Percentiles rank a stretch among this genome's conserved stretches.
These are phyloP conservation scores for Mycocentrospora acerina DNA, from an alignment of 2,329 filamentous ascomycete genomes.

Conservation along the genomic window DNA sequence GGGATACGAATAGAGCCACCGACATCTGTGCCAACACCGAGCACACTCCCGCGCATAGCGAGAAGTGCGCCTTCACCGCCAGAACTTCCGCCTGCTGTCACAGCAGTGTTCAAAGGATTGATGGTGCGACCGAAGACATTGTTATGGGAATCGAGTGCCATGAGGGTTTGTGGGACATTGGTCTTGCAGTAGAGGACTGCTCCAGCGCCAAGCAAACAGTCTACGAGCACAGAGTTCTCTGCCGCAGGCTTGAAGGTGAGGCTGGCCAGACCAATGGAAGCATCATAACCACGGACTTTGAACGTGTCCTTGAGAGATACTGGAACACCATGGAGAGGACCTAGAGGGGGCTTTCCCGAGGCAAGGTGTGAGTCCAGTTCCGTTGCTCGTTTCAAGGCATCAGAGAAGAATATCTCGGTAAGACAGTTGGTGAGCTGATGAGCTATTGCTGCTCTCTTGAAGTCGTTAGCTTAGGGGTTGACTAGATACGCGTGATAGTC, in stretches of 20 bases:
- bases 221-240: slow-evolving; percentile 45
- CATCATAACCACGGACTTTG: slow-evolving; percentile 50
- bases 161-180: slow-evolving; percentile 57
- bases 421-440: slow-evolving; percentile 49
- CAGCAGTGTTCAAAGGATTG: slow-evolving; percentile 50
- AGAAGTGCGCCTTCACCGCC: slow-evolving; percentile 57
- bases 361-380: slow-evolving; percentile 45
- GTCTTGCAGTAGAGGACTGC: slow-evolving; percentile 57
- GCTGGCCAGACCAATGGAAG: slow-evolving; percentile 45
- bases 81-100: slow-evolving; percentile 56
- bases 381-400: slow-evolving; percentile 37
- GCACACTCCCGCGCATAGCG: slow-evolving; percentile 49
- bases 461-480: slow-evolving; percentile 5
- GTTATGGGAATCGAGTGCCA: slow-evolving; percentile 56
- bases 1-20: slow-evolving; percentile 57
- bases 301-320: slow-evolving; percentile 54
- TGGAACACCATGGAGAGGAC: slow-evolving; percentile 51
- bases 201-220: slow-evolving; percentile 47
- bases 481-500: too few relatives aligned
- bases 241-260: slow-evolving; percentile 47
- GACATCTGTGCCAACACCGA: slow-evolving; percentile 58
- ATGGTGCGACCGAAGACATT: slow-evolving; percentile 50
- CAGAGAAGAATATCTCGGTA: slow-evolving; percentile 43
- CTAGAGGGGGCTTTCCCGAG: slow-evolving; percentile 43
- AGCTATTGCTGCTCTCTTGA: slow-evolving; percentile 49